Percentiles rank a stretch among this genome's conserved stretches.
Conservation (phyloP, 192 early-diverging fungal genomes). For the Funneliformis geosporum region DNA sequence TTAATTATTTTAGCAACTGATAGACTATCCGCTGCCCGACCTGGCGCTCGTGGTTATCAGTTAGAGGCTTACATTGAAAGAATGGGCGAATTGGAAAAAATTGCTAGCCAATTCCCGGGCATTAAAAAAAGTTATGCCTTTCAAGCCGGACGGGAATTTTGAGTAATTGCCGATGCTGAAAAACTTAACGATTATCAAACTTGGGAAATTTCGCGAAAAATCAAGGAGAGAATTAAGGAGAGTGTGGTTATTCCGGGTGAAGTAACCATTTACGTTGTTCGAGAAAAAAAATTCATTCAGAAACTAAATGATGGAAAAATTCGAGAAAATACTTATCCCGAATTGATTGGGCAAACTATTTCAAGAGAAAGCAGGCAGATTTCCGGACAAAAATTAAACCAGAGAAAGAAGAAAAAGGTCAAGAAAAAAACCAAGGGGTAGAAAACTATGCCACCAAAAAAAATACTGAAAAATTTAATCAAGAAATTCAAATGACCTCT, state of each 20-base stretch:
- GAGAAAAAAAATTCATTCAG: slow-evolving; percentile 12
- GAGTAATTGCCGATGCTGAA: slow-evolving; percentile 3
- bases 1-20: slow-evolving; percentile 1
- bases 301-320: neutral
- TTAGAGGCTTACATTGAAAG: neutral
- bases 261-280: neutral
- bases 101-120: slow-evolving; percentile 5
- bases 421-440: too few relatives aligned
- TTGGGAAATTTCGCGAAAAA: neutral
- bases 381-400: too few relatives aligned
- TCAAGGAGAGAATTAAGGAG: slow-evolving; percentile 11
- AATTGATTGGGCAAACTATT: too few relatives aligned
- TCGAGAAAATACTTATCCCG: too few relatives aligned
- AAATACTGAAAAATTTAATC: too few relatives aligned
- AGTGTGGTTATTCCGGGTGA: neutral
- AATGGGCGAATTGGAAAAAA: neutral
- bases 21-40: slow-evolving; percentile 2
- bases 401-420: too few relatives aligned
- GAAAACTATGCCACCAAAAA: too few relatives aligned
- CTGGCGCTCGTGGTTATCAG: neutral
- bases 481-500: slow-evolving; percentile 23
- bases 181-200: slow-evolving; percentile 3
- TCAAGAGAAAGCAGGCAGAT: too few relatives aligned
- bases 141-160: slow-evolving; percentile 14
- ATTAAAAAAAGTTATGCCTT: slow-evolving; percentile 22